Conservation (phyloP, 2,329 filamentous ascomycete species). For the Claviceps pazoutovae region DNA sequence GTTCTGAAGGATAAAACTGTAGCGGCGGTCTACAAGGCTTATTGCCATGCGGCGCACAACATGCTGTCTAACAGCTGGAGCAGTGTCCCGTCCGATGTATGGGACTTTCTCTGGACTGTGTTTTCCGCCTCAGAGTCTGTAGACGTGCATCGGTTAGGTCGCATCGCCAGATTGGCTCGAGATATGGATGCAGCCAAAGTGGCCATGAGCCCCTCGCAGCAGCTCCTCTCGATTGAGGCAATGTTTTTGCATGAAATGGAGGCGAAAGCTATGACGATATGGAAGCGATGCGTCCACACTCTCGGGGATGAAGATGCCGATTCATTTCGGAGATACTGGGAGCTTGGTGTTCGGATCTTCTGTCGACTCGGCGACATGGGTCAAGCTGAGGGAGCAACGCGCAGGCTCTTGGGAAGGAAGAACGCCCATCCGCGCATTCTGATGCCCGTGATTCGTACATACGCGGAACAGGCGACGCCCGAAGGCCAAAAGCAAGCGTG, state of each 20-base stretch:
- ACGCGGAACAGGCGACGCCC: constrained; percentile 36
- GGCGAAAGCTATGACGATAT: constrained; percentile 45
- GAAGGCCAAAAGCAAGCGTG: constrained; percentile 45
- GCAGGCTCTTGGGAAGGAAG: constrained; percentile 35
- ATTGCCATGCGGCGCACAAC: constrained; percentile 35
- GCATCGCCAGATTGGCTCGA: constrained; percentile 46
- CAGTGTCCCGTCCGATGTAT: constrained; percentile 44
- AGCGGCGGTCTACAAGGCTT: constrained; percentile 33
- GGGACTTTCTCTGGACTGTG: constrained; percentile 52
- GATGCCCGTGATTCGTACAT: constrained; percentile 56
- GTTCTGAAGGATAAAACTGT: constrained; percentile 22
- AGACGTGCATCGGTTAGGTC: constrained; percentile 43
- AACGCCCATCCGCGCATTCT: constrained; percentile 39
- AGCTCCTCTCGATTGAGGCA: constrained; percentile 54
- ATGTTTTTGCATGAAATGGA: constrained; percentile 49
- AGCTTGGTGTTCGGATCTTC: constrained; percentile 53
- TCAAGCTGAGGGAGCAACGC: constrained; percentile 42
- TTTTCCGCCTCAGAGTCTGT: constrained; percentile 37
- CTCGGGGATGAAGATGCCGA: constrained; percentile 33
- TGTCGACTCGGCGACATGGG: constrained; percentile 42
- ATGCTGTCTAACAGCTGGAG: constrained; percentile 32
- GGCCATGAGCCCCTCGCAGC: constrained; percentile 40
- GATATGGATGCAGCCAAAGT: constrained; percentile 51
- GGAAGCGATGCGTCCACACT: constrained; percentile 42
- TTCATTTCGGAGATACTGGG: constrained; percentile 42